Base-by-base conservation (phyloP, 331 rosid genomes). In the Phaseolus coccineus region DNA sequence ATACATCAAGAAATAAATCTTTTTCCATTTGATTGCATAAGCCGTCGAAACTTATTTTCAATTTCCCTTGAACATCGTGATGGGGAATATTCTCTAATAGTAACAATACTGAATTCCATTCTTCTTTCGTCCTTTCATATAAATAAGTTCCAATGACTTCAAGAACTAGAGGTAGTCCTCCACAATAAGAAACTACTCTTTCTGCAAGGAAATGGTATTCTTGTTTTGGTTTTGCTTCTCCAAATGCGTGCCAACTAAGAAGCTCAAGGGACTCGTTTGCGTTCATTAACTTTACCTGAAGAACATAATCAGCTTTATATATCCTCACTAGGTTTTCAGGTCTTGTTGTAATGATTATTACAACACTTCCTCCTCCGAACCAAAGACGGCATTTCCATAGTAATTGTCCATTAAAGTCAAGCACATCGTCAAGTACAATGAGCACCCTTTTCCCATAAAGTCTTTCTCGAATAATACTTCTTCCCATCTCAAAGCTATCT, bases 121-220 rank as follows among this genome's bases (percentile, higher is more conserved):
- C 58, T 44, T 27, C 3, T 9, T 42, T 27, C 1, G 19, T 4
- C 42, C 58, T 74, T 0, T 27, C 31, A 11, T 0, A 14, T 47
- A 74, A 42, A 13, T 42, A 42, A 15, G 58, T 28, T 42, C 78
- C 78, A 74, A 74, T 28, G 44, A 71, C 50, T 52, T 71, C 76
- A 71, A 71, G 76, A 4, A 64, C 33, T 1, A 71, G 33, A 0
- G 76, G 76, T 30, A 71, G 44, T 52, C 76, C 76, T n/a, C 33
- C 64, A 51, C 76, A 71, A 15, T 31, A 31, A 12, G 31, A 6
- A 71, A 31, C 76, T 3, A 71, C 46, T 0, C 1, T 28, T n/a
- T 3, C 31, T 51, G 76, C 33, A 28, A 50, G 62, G 8, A 30
- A 6, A 50, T 0, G 3, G 9, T 31, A 71, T 4, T 71, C 63